A percentile compares a stretch with the other conserved stretches of the same genome.
These are phyloP conservation scores for Entomortierella parvispora DNA, from an alignment of 192 early-diverging fungal species.

Conservation along the genomic window DNA sequence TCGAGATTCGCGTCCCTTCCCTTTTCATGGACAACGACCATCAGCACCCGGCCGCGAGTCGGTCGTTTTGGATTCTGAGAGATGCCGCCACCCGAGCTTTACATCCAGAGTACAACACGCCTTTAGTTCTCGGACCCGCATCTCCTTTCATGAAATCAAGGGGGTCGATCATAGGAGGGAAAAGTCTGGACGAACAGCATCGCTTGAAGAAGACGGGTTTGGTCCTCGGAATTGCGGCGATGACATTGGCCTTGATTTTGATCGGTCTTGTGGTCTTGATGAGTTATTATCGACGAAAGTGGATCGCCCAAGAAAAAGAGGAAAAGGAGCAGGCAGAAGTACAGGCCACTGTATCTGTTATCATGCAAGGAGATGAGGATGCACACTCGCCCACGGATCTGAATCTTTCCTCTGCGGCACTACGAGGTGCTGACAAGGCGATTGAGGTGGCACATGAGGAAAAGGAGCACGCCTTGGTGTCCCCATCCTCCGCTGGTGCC, in stretches of 20 bases:
- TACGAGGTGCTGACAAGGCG: not conserved
- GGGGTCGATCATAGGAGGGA: not conserved
- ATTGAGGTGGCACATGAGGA: too few relatives aligned
- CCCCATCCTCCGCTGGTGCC: too few relatives aligned
- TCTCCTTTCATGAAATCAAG: not conserved
- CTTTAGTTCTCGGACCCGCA: conserved; percentile 12
- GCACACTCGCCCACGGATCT: conserved; percentile 26
- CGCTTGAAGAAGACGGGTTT: conserved; percentile 23
- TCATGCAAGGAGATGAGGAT: conserved; percentile 19
- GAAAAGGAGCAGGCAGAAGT: not conserved
- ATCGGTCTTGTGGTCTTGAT: conserved; percentile 16
- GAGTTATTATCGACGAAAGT: conserved; percentile 15
- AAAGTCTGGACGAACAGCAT: not conserved
- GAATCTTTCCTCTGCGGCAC: conserved; percentile 6
- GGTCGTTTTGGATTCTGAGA: conserved; percentile 42
- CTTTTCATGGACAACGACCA: not conserved
- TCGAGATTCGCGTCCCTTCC: conserved; percentile 33
- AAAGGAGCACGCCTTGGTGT: not conserved
- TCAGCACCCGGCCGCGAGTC: not conserved
- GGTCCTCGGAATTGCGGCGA: conserved; percentile 26
- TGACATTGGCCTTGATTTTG: conserved; percentile 30
- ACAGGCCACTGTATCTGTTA: not conserved
- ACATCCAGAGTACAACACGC: conserved; percentile 17
- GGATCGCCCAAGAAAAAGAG: conserved; percentile 2
- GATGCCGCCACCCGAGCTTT: conserved; percentile 16